Conservation (phyloP, 768 basidiomycete species). For the Boletus pseudopeckii region DNA sequence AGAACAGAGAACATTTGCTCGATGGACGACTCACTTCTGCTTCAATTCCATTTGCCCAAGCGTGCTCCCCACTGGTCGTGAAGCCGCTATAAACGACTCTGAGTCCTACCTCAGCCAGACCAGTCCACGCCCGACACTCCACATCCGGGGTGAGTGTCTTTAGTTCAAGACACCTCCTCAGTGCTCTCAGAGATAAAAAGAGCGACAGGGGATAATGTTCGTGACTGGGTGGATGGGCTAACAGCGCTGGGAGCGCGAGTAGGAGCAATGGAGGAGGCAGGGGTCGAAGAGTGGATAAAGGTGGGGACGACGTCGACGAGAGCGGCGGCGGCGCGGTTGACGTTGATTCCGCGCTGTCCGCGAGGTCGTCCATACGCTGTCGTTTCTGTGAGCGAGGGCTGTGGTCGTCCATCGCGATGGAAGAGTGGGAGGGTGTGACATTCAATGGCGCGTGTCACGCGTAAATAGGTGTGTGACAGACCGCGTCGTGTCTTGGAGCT, state of each 20-base stretch:
- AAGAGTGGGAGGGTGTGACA: conserved; percentile 12
- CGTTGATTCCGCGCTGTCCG: background rate
- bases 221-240: conserved; percentile 66
- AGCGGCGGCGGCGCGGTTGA: background rate
- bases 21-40: conserved; percentile 42
- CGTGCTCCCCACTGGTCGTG: conserved; percentile 32
- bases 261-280: conserved; percentile 49
- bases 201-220: conserved; percentile 52
- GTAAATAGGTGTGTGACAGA: conserved; percentile 28
- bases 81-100: conserved; percentile 48
- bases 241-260: conserved; percentile 55
- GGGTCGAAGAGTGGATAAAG: conserved; percentile 23
- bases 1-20: background rate
- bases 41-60: conserved; percentile 51
- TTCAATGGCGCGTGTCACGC: conserved; percentile 21
- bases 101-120: conserved; percentile 67
- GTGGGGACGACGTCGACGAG: background rate
- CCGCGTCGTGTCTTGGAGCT: conserved; percentile 23
- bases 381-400: conserved; percentile 38
- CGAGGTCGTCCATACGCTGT: conserved; percentile 19
- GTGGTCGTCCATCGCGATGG: conserved; percentile 22
- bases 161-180: conserved; percentile 52
- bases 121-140: conserved; percentile 71
- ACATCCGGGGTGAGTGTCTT: conserved; percentile 51
- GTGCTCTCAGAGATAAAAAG: conserved; percentile 50